Evolutionary conservation across 108 stramenopile species (phyloP), one percentile per base, ranked within the genome.

Genomic region (Nitzschia putrida): DNA sequence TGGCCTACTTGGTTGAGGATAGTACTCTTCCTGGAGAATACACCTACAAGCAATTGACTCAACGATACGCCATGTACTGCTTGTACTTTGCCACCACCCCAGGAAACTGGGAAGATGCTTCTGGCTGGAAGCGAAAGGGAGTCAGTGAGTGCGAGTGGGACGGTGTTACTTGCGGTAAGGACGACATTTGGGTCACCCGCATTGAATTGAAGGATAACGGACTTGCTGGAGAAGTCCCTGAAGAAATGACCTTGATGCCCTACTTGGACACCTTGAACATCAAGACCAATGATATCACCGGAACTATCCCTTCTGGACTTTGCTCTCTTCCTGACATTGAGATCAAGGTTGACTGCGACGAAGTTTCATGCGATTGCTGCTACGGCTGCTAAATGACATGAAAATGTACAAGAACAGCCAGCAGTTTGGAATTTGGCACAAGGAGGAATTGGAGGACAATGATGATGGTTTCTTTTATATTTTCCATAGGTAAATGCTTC

Each of bases 231-330:
- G 68, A 71, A 10, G 81, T 89, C 51, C 88, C 85, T 11, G 24
- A 50, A 20, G 79, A 80, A 34, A 23, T 88, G 50, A 73, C 79
- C 8, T 61, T 50, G 52, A 39, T 74, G 39, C 69, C 78, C 38
- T 77, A 77, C 26, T 66, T 88, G 65, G 67, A 65, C 37, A 76
- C 81, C 52, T 72, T 88, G 11, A 83, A 74, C 76, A 21, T 88
- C 45, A 71, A 76, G 61, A 73, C 78, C 41, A 88, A 88, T 43
- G 24, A 72, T 5, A 57, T 88, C 23, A 80, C 73, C 3, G 84
- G 83, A 5, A 38, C 29, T 14, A 20, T 59, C 4, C 57, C 57
- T 3, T 12, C 37, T 13, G 16, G 7, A 40, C 11, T 59, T 34
- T 59, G 57, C 57, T 39, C 34, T 0, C 38, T 40, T 16, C 57